Evolutionary conservation across 306 rosid genomes (phyloP).

Genomic region (Ammopiptanthus mongolicus): DNA sequence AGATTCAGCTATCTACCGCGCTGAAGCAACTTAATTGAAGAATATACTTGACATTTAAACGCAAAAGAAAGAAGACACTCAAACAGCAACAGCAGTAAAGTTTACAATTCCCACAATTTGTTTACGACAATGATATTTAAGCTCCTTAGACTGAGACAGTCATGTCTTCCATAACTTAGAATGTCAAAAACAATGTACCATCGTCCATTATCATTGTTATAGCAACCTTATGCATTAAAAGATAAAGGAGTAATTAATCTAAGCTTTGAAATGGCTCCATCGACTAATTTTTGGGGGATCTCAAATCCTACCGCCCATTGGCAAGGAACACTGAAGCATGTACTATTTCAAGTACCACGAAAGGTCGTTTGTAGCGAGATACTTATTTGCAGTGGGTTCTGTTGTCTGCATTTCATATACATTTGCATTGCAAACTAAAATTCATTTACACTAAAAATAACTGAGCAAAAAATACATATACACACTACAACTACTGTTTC

Average conservation of each 20-base stretch:
- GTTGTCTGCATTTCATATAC: background rate
- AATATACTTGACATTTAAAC: background rate
- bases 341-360: too few relatives aligned
- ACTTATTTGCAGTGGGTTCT: background rate
- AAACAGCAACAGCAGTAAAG: background rate
- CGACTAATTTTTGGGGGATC: too few relatives aligned
- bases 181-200: background rate
- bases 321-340: too few relatives aligned
- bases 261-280: background rate
- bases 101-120: background rate
- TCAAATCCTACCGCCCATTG: too few relatives aligned
- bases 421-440: too few relatives aligned
- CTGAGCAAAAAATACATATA: too few relatives aligned
- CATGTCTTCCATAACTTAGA: background rate
- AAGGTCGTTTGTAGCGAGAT: background rate
- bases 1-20: background rate
- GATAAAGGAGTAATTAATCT: background rate
- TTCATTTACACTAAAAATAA: too few relatives aligned
- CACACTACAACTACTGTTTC: too few relatives aligned
- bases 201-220: background rate
- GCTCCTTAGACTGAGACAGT: background rate
- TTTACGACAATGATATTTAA: background rate
- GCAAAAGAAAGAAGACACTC: background rate
- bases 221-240: background rate
- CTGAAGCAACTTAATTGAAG: background rate